Conservation (phyloP, 2,329 filamentous ascomycete species). For the Lachnellula occidentalis region DNA sequence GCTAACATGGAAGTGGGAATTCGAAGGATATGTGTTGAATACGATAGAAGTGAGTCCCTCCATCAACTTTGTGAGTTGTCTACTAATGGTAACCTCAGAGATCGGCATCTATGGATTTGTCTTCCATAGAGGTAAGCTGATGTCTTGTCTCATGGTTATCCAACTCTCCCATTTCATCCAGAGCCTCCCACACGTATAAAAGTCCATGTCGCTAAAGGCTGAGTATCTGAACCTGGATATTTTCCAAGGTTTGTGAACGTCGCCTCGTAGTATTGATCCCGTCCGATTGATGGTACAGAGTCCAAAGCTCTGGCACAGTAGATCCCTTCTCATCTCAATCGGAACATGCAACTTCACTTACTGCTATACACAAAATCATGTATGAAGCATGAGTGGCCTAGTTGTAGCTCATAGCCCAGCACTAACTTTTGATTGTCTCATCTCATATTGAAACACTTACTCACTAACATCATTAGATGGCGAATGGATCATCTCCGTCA, state of each 20-base stretch:
- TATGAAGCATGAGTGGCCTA: no score
- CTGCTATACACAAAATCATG: no score
- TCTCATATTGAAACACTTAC: not conserved
- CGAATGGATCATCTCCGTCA: conserved; percentile 86
- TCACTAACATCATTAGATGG: conserved; percentile 48
- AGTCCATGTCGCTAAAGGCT: not conserved
- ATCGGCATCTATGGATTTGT: conserved; percentile 88
- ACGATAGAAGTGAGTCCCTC: conserved; percentile 46
- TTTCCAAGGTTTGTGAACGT: no score
- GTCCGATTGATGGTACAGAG: no score
- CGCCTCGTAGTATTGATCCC: no score
- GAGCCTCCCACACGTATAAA: no score
- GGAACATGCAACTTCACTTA: no score
- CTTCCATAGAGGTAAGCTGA: conserved; percentile 54
- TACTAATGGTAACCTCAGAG: conserved; percentile 25
- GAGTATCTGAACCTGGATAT: not conserved
- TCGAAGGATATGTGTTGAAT: conserved; percentile 68
- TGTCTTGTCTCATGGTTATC: not conserved
- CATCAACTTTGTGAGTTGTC: not conserved
- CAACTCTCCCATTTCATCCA: not conserved
- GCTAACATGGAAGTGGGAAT: conserved; percentile 68
- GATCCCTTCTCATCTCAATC: no score
- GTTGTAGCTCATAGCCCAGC: no score
- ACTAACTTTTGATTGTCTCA: not conserved
- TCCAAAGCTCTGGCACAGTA: no score